A percentile compares a stretch with the other conserved stretches of the same genome.
Evolutionary conservation across 1,139 yeast genomes (phyloP).

Genomic region (Citeromyces hawaiiensis): DNA sequence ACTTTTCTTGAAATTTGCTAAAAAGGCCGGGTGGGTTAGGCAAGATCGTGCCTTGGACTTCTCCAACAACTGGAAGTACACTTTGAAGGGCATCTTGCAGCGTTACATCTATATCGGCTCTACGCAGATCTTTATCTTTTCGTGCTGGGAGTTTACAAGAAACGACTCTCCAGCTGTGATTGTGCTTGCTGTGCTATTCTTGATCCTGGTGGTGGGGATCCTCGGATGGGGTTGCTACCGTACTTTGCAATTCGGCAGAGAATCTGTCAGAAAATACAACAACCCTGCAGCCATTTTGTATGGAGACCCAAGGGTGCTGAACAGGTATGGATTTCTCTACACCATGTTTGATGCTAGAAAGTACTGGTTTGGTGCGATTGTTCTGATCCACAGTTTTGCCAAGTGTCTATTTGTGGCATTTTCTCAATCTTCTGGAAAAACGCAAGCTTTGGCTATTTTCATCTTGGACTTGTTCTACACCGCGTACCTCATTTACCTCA

Average conservation of each 20-base stretch:
- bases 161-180: slow-evolving; percentile 66
- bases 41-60: slow-evolving; percentile 33
- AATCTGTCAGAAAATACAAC: slow-evolving; percentile 36
- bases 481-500: slow-evolving; percentile 36
- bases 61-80: slow-evolving; percentile 35
- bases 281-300: slow-evolving; percentile 72
- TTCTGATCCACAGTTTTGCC: slow-evolving; percentile 38
- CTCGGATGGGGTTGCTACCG: slow-evolving; percentile 49
- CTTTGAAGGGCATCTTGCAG: slow-evolving; percentile 55
- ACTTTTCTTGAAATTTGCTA: slow-evolving; percentile 31
- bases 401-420: slow-evolving; percentile 56
- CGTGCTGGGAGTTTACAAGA: slow-evolving; percentile 64
- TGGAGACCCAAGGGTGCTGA: slow-evolving; percentile 51
- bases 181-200: slow-evolving; percentile 52
- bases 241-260: slow-evolving; percentile 40
- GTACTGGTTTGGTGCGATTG: slow-evolving; percentile 63
- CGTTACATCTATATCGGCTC: slow-evolving; percentile 67
- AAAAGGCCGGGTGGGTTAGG: slow-evolving; percentile 29
- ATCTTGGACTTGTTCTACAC: slow-evolving; percentile 53
- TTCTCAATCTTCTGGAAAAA: slow-evolving; percentile 57
- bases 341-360: slow-evolving; percentile 69
- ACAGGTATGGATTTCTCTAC: slow-evolving; percentile 66
- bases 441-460: slow-evolving; percentile 54
- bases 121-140: slow-evolving; percentile 53
- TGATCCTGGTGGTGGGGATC: slow-evolving; percentile 38